Base-by-base conservation (phyloP, 352 stramenopile genomes). In the Phytopythium cucurbitacearum region DNA sequence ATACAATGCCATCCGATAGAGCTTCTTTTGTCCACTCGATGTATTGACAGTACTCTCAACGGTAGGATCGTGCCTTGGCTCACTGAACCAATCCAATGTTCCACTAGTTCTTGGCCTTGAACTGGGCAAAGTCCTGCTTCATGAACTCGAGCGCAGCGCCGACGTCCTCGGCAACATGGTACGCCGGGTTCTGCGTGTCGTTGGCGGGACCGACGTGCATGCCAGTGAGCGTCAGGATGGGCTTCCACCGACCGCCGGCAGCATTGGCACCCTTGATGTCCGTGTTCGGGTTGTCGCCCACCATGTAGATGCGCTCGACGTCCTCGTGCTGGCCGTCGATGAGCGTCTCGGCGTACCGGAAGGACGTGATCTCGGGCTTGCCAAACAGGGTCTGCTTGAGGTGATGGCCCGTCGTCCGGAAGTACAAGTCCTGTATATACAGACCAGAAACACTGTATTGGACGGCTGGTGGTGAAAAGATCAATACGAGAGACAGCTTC, bases 241-340 rank as follows among this genome's bases (percentile, higher is more conserved):
- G 91, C 59, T 87, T 89, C 85, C 85, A 94, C 33, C 82, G 77
- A 1, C 77, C 76, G 38, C 80, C 82, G 12, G 77, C 77, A 28
- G 72, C 62, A 36, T 93, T 92, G 13, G 85, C 85, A 7, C 85
- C 85, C 46, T 85, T 76, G 66, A 94, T 89, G 47, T 94, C 85
- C 11, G 85, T 93, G 56, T 64, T 67, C 1, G 85, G 82, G 62
- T 94, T 94, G 65, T 94, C 85, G 44, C 85, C 85, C 28, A 94
- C 71, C 85, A 94, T 94, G 69, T 94, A 94, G 54, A 94, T 84
- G 39, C 72, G 65, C 46, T 88, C 63, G 5, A 93, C 76, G 39
- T 82, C 54, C 21, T 57, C 59, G 65, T 83, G 74, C 52, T 94
- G 85, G 32, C 61, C 60, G 51, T 90, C 80, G 40, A 94, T 84